Base-by-base conservation (phyloP, 2,329 filamentous ascomycete species). In the Pseudocercospora crystallina region DNA sequence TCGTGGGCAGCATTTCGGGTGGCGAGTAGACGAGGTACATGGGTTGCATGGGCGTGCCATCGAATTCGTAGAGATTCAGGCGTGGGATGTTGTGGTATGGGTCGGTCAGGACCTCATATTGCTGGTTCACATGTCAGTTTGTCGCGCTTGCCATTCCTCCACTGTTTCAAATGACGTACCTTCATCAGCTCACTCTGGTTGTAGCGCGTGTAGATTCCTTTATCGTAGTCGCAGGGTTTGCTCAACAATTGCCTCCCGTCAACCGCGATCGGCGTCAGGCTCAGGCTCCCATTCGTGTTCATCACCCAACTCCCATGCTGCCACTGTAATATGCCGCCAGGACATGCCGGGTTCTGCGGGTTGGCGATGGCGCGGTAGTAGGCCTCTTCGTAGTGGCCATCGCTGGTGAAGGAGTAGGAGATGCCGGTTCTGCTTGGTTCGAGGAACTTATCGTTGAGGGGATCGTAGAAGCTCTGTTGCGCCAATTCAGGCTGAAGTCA, bases 351-450 rank as follows among this genome's bases (percentile, higher is more conserved):
- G 11, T 77, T 72, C 13, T 35, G 35, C 41, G 63, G 85, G 65
- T 89, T 87, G 41, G 85, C 71, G 62, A 87, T 70, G 8, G 84
- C 84, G 56, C 85, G 78, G 68, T 87, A 89, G 67, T 85, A 83
- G 11, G 86, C 84, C 62, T 83, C 78, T 70, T 89, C 86, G 64
- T 79, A 89, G 68, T 78, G 76, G 15, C 85, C 85, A 65, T 87
- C 81, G 35, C 70, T 73, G 3, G 83, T 84, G 69, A 89, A 89
- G 9, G 86, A 89, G 71, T 87, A 89, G 12, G 85, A 87, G 57
- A 87, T 86, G 17, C 86, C 86, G 0, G 85, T 81, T 55, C 82
- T 75, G 7, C 71, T 73, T 12, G 86, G 86, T 68, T 89, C 86
- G 58, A 81, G 80, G 54, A 89, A 76, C 56, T 73, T 74, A 61